These are phyloP conservation scores for Pyrus communis DNA, from an alignment of 306 rosid species.

Conservation along the genomic window DNA sequence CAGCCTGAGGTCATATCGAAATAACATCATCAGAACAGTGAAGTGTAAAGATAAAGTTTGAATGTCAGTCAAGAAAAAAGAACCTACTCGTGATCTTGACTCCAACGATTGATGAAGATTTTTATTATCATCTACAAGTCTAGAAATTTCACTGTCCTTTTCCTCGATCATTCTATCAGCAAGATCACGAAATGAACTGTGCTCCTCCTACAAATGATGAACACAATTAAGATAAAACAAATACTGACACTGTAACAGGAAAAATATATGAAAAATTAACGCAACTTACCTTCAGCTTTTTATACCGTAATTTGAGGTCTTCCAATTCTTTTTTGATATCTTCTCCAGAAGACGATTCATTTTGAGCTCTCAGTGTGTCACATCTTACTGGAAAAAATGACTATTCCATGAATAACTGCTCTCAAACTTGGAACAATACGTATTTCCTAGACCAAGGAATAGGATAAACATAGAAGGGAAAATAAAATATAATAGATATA, in stretches of 20 bases:
- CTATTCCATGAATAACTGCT: slow-evolving; percentile 11
- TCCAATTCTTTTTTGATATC: slow-evolving; percentile 66
- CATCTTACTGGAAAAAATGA: slow-evolving; percentile 68
- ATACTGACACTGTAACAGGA: slow-evolving; percentile 2
- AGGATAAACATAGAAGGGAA: background rate
- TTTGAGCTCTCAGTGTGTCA: slow-evolving; percentile 73
- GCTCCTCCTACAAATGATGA: slow-evolving; percentile 63
- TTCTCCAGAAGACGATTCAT: slow-evolving; percentile 57
- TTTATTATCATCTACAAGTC: slow-evolving; percentile 71
- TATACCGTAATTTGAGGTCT: slow-evolving; percentile 67
- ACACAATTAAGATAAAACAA: slow-evolving; percentile 22
- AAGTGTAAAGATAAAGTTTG: slow-evolving; percentile 6
- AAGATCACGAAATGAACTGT: slow-evolving; percentile 78
- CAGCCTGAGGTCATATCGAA: slow-evolving; percentile 46
- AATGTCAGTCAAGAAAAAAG: background rate
- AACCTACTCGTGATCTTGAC: slow-evolving; percentile 59
- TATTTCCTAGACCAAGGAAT: background rate
- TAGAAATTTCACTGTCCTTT: slow-evolving; percentile 80
- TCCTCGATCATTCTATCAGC: slow-evolving; percentile 91
- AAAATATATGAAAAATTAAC: slow-evolving; percentile 12
- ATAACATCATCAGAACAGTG: background rate
- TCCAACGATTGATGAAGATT: slow-evolving; percentile 67
- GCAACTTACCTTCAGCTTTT: slow-evolving; percentile 61
- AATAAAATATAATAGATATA: slow-evolving; percentile 8
- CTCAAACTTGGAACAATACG: background rate